A percentile compares a stretch with the other conserved stretches of the same genome.
Conservation (phyloP, 2,329 filamentous ascomycete species). For the Chaetomiaceae sp. region DNA sequence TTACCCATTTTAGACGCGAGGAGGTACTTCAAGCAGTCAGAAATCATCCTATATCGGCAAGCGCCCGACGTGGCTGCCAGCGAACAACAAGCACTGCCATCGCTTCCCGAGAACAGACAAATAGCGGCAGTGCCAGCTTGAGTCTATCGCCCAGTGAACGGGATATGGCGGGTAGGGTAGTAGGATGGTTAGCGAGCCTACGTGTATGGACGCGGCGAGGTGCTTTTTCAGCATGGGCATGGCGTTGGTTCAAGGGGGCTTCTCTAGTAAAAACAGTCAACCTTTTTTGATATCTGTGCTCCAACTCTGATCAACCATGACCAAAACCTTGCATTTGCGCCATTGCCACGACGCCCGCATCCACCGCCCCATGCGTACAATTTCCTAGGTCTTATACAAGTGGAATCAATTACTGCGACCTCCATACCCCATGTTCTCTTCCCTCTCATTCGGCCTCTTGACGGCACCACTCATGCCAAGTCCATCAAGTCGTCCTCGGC, state of each 20-base stretch:
- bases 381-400: not conserved
- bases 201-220: slow-evolving; percentile 4
- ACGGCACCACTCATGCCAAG: slow-evolving; percentile 31
- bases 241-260: slow-evolving; percentile 15
- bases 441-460: not conserved
- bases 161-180: not conserved
- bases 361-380: not conserved
- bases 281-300: not conserved
- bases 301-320: too few relatives aligned
- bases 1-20: slow-evolving; percentile 63
- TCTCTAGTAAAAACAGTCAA: not conserved
- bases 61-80: slow-evolving; percentile 48
- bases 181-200: slow-evolving; percentile 7
- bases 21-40: slow-evolving; percentile 97
- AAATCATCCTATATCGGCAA: slow-evolving; percentile 94
- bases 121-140: slow-evolving; percentile 36
- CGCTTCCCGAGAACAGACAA: slow-evolving; percentile 39
- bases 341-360: not conserved
- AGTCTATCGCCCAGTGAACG: not conserved
- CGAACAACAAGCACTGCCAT: slow-evolving; percentile 34
- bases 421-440: not conserved
- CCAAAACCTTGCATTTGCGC: too few relatives aligned
- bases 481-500: slow-evolving; percentile 50
- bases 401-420: slow-evolving; percentile 5
- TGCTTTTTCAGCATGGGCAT: slow-evolving; percentile 20